Conservation (phyloP, 192 early-diverging fungal species). For the Rhizophagus clarus region DNA sequence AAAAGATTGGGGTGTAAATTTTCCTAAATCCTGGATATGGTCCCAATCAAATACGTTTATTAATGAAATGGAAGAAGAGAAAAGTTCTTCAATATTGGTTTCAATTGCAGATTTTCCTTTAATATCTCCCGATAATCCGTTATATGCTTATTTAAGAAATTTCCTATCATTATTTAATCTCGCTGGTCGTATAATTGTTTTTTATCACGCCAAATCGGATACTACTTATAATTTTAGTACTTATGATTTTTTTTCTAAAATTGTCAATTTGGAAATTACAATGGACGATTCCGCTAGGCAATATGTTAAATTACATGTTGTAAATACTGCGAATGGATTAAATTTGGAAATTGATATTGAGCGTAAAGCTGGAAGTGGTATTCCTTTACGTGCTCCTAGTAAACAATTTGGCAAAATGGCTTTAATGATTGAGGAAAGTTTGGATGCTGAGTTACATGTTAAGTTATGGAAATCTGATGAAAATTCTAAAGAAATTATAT, state of each 20-base stretch:
- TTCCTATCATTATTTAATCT: neutral
- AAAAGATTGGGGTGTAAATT: constrained; percentile 56
- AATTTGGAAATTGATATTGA: constrained; percentile 35
- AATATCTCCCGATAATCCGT: neutral
- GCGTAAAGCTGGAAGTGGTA: constrained; percentile 38
- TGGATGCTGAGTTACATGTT: constrained; percentile 29
- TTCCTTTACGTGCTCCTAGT: constrained; percentile 46
- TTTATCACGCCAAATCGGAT: constrained; percentile 43
- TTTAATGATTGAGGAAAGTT: constrained; percentile 38
- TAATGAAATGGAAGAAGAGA: constrained; percentile 1
- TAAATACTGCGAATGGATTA: constrained; percentile 17
- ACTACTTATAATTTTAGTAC: constrained; percentile 44
- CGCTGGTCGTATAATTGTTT: constrained; percentile 38
- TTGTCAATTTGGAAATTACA: constrained; percentile 31
- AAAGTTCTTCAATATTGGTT: constrained; percentile 42
- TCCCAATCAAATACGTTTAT: constrained; percentile 47
- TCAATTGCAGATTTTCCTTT: constrained; percentile 7
- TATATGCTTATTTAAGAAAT: neutral
- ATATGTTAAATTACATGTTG: constrained; percentile 29
- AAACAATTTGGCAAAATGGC: constrained; percentile 36
- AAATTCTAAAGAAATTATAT: constrained; percentile 30
- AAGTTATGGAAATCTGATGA: constrained; percentile 34
- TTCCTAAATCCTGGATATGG: constrained; percentile 57
- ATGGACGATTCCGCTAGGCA: constrained; percentile 28
- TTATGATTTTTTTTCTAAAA: constrained; percentile 32